Conservation (phyloP, 768 basidiomycete species). For the Xerocomus potaroensis region DNA sequence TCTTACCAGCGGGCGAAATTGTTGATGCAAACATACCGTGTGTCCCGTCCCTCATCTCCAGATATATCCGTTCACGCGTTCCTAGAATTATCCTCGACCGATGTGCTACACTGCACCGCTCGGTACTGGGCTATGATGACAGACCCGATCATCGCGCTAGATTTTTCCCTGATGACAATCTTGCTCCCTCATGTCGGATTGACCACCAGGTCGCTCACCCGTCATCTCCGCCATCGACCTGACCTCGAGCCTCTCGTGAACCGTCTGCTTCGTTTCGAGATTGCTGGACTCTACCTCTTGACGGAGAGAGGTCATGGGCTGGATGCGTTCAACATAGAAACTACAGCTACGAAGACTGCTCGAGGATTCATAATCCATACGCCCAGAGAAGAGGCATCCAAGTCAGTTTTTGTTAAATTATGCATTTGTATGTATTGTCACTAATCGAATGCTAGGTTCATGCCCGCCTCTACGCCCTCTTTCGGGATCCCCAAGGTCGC, state of each 20-base stretch:
- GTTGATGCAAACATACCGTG: conserved; percentile 48
- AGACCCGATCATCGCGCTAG: conserved; percentile 48
- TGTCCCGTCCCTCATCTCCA: too few relatives aligned
- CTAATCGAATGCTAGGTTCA: conserved; percentile 39
- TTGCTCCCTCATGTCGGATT: conserved; percentile 50
- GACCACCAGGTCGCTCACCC: conserved; percentile 50
- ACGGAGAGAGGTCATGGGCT: conserved; percentile 57
- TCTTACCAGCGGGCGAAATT: conserved; percentile 49
- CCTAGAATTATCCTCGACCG: conserved; percentile 35
- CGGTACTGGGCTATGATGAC: conserved; percentile 52
- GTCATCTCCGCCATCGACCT: conserved; percentile 44
- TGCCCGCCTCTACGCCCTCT: conserved; percentile 53
- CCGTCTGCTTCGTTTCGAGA: conserved; percentile 48
- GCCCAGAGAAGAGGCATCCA: conserved; percentile 54
- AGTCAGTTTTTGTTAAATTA: conserved; percentile 46
- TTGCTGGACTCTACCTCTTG: conserved; percentile 49
- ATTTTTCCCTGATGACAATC: conserved; percentile 52
- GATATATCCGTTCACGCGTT: neutral
- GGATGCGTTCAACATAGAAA: conserved; percentile 60
- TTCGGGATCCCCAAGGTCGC: conserved; percentile 52
- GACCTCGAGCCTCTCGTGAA: conserved; percentile 48
- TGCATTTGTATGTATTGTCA: too few relatives aligned
- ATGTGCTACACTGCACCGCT: conserved; percentile 46
- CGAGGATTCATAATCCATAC: conserved; percentile 54
- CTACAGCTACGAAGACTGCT: conserved; percentile 48